These are phyloP conservation scores for Cladosporium colombiae DNA, from an alignment of 2,329 filamentous ascomycete genomes.

Conservation along the genomic window DNA sequence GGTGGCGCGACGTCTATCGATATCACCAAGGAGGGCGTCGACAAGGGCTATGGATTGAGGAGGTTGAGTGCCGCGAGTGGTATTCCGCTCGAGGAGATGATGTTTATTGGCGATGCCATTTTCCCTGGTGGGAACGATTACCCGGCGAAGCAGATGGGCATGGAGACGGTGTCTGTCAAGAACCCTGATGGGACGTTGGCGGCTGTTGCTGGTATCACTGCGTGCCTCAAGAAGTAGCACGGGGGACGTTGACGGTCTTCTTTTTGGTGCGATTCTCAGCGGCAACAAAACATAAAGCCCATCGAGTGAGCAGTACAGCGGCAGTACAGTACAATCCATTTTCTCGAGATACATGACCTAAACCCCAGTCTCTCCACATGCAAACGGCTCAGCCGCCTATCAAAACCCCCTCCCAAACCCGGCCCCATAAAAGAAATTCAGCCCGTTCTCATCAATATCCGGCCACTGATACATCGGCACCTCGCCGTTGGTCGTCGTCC, in stretches of 20 bases:
- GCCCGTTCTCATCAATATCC: constrained; percentile 13
- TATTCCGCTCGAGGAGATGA: constrained; percentile 41
- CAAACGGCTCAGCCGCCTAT: too few relatives aligned
- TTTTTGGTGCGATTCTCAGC: not conserved
- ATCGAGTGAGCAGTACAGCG: not conserved
- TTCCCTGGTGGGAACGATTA: constrained; percentile 46
- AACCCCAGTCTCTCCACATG: too few relatives aligned
- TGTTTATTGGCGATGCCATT: constrained; percentile 47
- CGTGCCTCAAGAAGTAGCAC: constrained; percentile 23
- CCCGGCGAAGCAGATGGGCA: constrained; percentile 39
- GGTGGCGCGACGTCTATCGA: constrained; percentile 46
- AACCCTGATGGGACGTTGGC: constrained; percentile 32
- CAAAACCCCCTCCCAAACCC: constrained; percentile 13
- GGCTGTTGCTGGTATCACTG: constrained; percentile 30
- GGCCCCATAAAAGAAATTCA: constrained; percentile 18
- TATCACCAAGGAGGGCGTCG: constrained; percentile 42
- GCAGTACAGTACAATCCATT: not conserved
- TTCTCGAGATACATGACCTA: not conserved
- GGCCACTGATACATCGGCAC: constrained; percentile 19
- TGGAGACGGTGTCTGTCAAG: constrained; percentile 31
- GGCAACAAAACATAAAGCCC: not conserved
- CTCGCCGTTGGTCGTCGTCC: not conserved
- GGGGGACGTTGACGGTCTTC: too few relatives aligned
- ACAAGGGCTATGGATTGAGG: constrained; percentile 40
- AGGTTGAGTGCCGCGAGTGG: constrained; percentile 33